Evolutionary conservation across 1,139 yeast genomes (phyloP).

Genomic region (Candida labiduridarum): DNA sequence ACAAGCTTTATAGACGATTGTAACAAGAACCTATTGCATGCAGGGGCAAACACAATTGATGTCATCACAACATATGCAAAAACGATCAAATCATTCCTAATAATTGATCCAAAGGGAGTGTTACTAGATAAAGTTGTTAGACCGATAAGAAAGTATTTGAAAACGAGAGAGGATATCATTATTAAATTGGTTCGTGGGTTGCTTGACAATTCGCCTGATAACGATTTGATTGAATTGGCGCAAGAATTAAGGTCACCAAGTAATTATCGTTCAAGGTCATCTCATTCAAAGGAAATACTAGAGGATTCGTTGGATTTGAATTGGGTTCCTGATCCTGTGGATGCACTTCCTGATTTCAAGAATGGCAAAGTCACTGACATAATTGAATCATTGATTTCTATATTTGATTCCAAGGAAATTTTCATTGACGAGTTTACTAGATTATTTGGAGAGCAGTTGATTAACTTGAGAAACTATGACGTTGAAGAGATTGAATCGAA

Average conservation of each 20-base stretch:
- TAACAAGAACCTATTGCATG: slow-evolving; percentile 60
- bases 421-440: slow-evolving; percentile 73
- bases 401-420: slow-evolving; percentile 77
- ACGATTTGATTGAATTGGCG: slow-evolving; percentile 53
- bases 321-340: slow-evolving; percentile 94
- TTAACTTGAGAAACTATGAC: slow-evolving; percentile 49
- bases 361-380: slow-evolving; percentile 66
- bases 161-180: slow-evolving; percentile 75
- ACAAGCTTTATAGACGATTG: slow-evolving; percentile 55
- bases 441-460: slow-evolving; percentile 63
- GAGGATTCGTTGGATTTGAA: slow-evolving; percentile 51
- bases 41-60: slow-evolving; percentile 81
- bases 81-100: slow-evolving; percentile 70
- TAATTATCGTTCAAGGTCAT: slow-evolving; percentile 12
- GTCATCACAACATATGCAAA: slow-evolving; percentile 71
- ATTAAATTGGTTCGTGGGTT: slow-evolving; percentile 72
- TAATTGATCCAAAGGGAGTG: slow-evolving; percentile 89
- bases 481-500: slow-evolving; percentile 43
- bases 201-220: slow-evolving; percentile 50
- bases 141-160: slow-evolving; percentile 68
- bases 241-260: slow-evolving; percentile 41
- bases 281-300: slow-evolving; percentile 11
- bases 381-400: slow-evolving; percentile 70
- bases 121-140: slow-evolving; percentile 74
- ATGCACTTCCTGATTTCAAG: slow-evolving; percentile 84